These are phyloP conservation scores for Colletotrichum lentis DNA, from an alignment of 2,329 filamentous ascomycete species.

Conservation along the genomic window DNA sequence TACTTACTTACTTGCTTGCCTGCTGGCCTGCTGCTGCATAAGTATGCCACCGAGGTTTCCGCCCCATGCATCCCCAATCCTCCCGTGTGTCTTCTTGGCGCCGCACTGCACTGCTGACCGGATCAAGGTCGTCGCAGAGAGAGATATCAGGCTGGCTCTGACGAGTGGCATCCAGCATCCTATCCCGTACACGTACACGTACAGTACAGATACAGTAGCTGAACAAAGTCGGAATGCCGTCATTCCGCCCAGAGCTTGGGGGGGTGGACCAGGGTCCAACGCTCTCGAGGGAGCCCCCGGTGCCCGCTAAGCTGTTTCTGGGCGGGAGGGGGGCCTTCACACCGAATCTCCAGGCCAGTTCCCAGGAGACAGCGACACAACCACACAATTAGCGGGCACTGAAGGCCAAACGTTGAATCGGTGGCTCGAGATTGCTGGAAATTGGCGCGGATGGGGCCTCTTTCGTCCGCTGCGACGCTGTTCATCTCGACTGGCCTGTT, in stretches of 20 bases:
- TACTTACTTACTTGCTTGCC: conserved; percentile 11
- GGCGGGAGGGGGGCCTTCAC: background rate
- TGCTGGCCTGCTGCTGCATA: conserved; percentile 20
- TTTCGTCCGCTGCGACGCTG: conserved; percentile 26
- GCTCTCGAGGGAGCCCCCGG: conserved; percentile 4
- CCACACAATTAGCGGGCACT: conserved; percentile 12
- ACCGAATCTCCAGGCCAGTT: background rate
- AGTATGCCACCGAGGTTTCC: conserved; percentile 22
- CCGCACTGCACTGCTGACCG: background rate
- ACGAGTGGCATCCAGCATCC: conserved; percentile 6
- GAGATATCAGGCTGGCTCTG: background rate
- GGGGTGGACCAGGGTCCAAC: conserved; percentile 2
- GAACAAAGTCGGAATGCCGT: conserved; percentile 28
- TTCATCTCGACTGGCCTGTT: conserved; percentile 36
- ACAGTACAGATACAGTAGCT: background rate
- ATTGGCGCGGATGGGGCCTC: conserved; percentile 19
- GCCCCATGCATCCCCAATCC: background rate
- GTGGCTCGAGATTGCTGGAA: conserved; percentile 34
- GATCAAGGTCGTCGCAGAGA: conserved; percentile 1
- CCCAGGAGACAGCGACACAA: background rate
- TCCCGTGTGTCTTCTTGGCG: conserved; percentile 3
- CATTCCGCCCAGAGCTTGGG: conserved; percentile 18
- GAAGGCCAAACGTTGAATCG: conserved; percentile 18
- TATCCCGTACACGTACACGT: background rate
- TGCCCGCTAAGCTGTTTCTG: conserved; percentile 11